Base-by-base conservation (phyloP, 768 basidiomycete genomes). In the Suillus americanus region DNA sequence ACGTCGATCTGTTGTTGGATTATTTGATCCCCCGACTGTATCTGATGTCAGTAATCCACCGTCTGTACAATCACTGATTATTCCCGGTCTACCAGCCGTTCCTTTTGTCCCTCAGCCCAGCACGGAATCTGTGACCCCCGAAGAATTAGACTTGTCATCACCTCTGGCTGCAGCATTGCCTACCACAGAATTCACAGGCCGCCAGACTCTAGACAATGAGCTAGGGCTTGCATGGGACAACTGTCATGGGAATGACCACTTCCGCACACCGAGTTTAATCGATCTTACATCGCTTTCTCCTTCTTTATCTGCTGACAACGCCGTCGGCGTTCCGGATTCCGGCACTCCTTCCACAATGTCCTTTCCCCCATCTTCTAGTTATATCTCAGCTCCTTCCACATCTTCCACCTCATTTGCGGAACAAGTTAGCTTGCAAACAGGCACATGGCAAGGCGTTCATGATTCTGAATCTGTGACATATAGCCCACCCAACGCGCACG, bases 1-100 rank as follows among this genome's bases (percentile, higher is more conserved):
- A 8, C 75, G 83, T 43, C 88, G 84, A 65, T 85, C 85, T 13
- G 84, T 90, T 30, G 80, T 89, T 40, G 88, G 88, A 14, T 75
- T 90, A 8, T 91, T 91, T 67, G 85, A 87, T 69, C 66, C 71
- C 25, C 60, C 69, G 16, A 60, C 41, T 46, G 65, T 66, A 10
- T 23, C 71, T 5, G 51, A 56, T 41, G 63, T 69, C 10, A 69
- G 70, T 62, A 61, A 64, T 14, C 55, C 68, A 33, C 70, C 65
- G 54, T 72, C 67, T 43, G 67, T 71, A 50, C 74, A 67, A 64
- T 74, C 64, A 63, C 75, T 68, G 73, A 78, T 66, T 73, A 78
- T 70, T 69, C 78, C 67, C 63, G 75, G 65, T 67, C 78, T 71
- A 66, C 78, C 62, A 50, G 75, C 75, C 1, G 75, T 66, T 50